Evolutionary conservation across 352 stramenopile species (phyloP), one percentile per base, ranked within the genome.

Genomic region (Phytophthora europaea): DNA sequence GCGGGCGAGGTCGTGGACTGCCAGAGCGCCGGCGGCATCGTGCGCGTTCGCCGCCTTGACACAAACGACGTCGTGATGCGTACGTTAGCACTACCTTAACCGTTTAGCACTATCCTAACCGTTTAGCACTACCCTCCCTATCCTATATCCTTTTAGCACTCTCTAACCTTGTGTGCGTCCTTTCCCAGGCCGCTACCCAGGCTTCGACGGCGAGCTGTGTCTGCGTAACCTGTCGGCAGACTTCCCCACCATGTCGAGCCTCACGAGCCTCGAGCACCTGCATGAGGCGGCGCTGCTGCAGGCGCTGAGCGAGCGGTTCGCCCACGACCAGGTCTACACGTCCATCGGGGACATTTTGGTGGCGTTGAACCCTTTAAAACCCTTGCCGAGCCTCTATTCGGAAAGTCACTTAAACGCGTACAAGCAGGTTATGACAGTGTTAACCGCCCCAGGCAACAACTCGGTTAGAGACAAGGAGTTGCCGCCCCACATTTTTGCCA

Each of bases 401-500:
- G 72, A 81, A 13, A 45, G 43, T 16, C 71, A 89, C 51, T 81
- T 97, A 63, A 76, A 90, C 16, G 61, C 78, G n/a, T 96, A 96
- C 76, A 92, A 92, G 59, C 51, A 76, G 33, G 61, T 70, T 5
- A 91, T 89, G 74, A 57, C 33, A 47, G 47, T 57, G 52, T 28
- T 61, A 50, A 67, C 67, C 33, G 56, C 26, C 26, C 26, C 26
- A 31, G 26, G 40, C 40, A 48, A 48, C 40, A 48, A 61, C 1
- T 56, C 52, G 28, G 18, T 20, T 18, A 52, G 10, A 57, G 28
- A 55, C 23, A 43, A 73, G 36, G 66, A 68, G 16, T 38, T 86
- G 22, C 82, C 90, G 26, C 95, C 95, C 47, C 95, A 98, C 58
- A 88, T 98, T 50, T 98, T 98, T 69, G 90, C 91, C 48, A 97